phyloP scores from a whole-genome alignment of 2,329 filamentous ascomycete genomes.

The Phialemoniopsis sp. region DNA sequence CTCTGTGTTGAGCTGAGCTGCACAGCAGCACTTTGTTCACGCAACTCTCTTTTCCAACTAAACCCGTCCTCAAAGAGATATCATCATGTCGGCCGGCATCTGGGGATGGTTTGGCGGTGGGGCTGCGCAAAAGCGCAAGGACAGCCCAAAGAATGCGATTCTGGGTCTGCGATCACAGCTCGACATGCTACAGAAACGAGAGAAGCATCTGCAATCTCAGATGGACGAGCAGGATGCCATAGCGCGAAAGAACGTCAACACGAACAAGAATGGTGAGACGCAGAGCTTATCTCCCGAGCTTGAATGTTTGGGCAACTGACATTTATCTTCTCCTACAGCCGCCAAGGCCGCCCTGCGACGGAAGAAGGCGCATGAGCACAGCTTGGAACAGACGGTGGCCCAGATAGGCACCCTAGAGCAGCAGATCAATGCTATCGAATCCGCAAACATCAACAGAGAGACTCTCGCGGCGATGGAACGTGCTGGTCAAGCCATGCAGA shows the following conservation, averaged over 20 bases:
- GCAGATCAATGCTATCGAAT: constrained; percentile 95
- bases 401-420: constrained; percentile 92
- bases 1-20: no score
- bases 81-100: constrained; percentile 53
- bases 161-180: constrained; percentile 81
- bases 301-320: no score
- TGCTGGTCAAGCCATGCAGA: constrained; percentile 84
- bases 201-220: constrained; percentile 84
- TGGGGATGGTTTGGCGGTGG: constrained; percentile 92
- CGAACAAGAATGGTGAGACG: constrained; percentile 85
- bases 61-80: constrained; percentile 1
- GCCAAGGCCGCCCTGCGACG: constrained; percentile 86
- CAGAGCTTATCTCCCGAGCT: no score
- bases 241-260: constrained; percentile 80
- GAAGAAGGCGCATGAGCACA: constrained; percentile 92
- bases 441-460: constrained; percentile 97
- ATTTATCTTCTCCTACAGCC: constrained; percentile 45
- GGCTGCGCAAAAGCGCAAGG: constrained; percentile 80
- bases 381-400: constrained; percentile 81
- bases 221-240: constrained; percentile 89
- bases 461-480: constrained; percentile 92
- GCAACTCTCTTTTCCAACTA: not conserved
- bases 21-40: no score
- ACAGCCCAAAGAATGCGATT: constrained; percentile 95
- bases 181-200: constrained; percentile 96